Percentiles rank a stretch among this genome's conserved stretches.
Conservation (phyloP, 805 yeast species). For the Wickerhamiella allomyrinae region DNA sequence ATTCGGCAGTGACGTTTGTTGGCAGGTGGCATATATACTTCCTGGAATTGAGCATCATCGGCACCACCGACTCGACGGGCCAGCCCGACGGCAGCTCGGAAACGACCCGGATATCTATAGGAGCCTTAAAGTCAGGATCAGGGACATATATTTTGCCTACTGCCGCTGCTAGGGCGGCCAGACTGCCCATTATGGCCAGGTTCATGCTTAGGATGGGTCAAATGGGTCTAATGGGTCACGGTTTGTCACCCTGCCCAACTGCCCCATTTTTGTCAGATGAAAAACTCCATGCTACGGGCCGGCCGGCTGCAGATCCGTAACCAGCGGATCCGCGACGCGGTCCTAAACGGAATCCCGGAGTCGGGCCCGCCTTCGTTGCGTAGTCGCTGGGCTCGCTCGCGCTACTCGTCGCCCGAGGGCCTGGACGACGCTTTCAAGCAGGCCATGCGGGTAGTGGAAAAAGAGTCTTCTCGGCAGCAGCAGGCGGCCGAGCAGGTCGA, state of each 20-base stretch:
- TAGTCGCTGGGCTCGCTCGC: slow-evolving; percentile 16
- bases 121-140: not conserved
- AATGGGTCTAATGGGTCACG: no score
- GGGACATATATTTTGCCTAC: not conserved
- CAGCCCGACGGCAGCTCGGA: not conserved
- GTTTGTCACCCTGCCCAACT: no score
- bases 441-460: slow-evolving; percentile 46
- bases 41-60: not conserved
- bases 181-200: not conserved
- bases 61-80: not conserved
- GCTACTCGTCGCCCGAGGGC: slow-evolving; percentile 55
- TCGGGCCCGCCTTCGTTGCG: slow-evolving; percentile 18
- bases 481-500: slow-evolving; percentile 26
- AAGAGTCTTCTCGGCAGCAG: slow-evolving; percentile 32
- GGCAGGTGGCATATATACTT: slow-evolving; percentile 5
- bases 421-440: slow-evolving; percentile 58
- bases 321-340: slow-evolving; percentile 17
- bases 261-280: slow-evolving; percentile 1
- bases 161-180: not conserved
- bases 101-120: not conserved
- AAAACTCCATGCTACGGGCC: slow-evolving; percentile 1
- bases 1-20: not conserved
- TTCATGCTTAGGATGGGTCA: no score
- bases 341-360: slow-evolving; percentile 17
- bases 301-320: slow-evolving; percentile 15